Evolutionary conservation across 352 stramenopile species (phyloP).

Genomic region (Aphanomyces astaci): DNA sequence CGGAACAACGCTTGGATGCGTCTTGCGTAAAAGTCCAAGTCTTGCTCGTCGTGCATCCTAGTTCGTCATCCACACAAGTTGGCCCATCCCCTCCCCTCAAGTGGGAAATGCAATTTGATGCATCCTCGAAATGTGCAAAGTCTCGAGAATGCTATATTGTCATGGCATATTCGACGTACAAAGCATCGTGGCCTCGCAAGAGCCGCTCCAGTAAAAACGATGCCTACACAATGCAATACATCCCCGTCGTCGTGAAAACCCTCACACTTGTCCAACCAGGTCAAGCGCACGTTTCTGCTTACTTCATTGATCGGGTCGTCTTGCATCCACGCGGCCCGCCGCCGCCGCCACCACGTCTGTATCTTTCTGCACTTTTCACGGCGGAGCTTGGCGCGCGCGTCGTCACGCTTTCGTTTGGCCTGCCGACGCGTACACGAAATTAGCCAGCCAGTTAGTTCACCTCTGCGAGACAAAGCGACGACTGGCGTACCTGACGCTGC

Average conservation of each 20-base stretch:
- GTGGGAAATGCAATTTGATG: too few species aligned
- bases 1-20: slow-evolving; percentile 53
- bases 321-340: background rate
- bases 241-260: background rate
- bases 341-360: slow-evolving; percentile 19
- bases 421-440: too few species aligned
- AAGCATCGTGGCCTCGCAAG: slow-evolving; percentile 29
- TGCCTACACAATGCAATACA: too few species aligned
- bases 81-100: too few species aligned
- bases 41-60: slow-evolving; percentile 19
- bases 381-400: background rate
- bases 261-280: too few species aligned
- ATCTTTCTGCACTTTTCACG: slow-evolving; percentile 2
- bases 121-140: too few species aligned
- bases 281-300: too few species aligned
- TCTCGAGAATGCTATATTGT: too few species aligned
- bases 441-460: too few species aligned
- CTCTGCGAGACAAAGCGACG: too few species aligned
- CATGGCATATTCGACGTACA: too few species aligned
- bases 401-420: background rate
- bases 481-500: background rate
- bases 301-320: slow-evolving; percentile 13
- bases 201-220: slow-evolving; percentile 42
- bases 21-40: slow-evolving; percentile 33
- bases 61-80: too few species aligned